These are phyloP conservation scores for Hyphopichia khmerensis DNA, from an alignment of 1,139 yeast species.

Conservation along the genomic window DNA sequence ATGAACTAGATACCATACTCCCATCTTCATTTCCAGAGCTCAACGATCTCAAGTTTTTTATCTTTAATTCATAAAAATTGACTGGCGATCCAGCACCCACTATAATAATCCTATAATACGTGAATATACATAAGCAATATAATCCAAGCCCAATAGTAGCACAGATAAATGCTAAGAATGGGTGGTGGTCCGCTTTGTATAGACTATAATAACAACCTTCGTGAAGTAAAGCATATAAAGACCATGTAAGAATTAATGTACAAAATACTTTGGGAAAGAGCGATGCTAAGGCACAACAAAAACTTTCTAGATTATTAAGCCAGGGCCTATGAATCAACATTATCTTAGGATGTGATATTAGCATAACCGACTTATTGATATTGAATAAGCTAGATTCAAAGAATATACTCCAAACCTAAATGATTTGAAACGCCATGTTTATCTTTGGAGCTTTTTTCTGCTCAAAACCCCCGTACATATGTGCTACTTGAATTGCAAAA, in stretches of 20 bases:
- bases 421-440: not conserved
- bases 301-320: conserved; percentile 13
- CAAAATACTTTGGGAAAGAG: conserved; percentile 63
- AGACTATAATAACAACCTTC: conserved; percentile 18
- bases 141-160: conserved; percentile 17
- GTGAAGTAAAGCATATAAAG: conserved; percentile 41
- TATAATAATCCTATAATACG: conserved; percentile 55
- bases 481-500: not conserved
- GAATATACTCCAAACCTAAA: no score
- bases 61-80: conserved; percentile 27
- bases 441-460: not conserved
- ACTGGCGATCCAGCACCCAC: conserved; percentile 70
- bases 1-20: not conserved
- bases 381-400: no score
- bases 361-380: conserved; percentile 10
- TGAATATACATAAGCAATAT: conserved; percentile 24
- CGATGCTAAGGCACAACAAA: conserved; percentile 50
- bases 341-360: conserved; percentile 21
- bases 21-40: not conserved
- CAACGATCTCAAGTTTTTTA: conserved; percentile 5
- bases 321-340: conserved; percentile 18
- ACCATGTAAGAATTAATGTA: conserved; percentile 56
- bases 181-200: conserved; percentile 9
- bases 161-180: conserved; percentile 11
- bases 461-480: no score